A percentile compares a stretch with the other conserved stretches of the same genome.
These are phyloP conservation scores for Allantophomopsis cytisporea DNA, from an alignment of 2,329 filamentous ascomycete species.

Conservation along the genomic window DNA sequence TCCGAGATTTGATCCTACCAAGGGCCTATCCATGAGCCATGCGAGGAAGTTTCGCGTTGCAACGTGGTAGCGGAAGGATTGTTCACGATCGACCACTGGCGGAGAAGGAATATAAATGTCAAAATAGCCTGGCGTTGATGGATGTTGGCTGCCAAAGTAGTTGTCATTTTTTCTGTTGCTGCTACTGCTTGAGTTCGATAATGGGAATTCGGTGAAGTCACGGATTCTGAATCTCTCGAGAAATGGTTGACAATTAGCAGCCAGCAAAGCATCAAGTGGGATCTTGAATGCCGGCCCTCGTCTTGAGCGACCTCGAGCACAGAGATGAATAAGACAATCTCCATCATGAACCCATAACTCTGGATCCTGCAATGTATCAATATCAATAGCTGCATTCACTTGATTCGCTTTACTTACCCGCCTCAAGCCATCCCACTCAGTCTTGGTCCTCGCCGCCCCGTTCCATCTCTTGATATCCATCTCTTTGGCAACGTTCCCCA, in stretches of 20 bases:
- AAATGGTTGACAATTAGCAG: conserved; percentile 44
- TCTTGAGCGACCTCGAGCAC: conserved; percentile 48
- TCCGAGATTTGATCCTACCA: conserved; percentile 57
- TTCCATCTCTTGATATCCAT: conserved; percentile 21
- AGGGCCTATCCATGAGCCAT: conserved; percentile 48
- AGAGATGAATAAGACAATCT: conserved; percentile 58
- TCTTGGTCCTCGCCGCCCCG: conserved; percentile 16
- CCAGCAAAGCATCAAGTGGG: conserved; percentile 40
- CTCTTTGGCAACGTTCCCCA: conserved; percentile 3
- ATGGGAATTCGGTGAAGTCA: conserved; percentile 3
- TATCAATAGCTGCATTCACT: background rate
- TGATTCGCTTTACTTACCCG: conserved; percentile 20
- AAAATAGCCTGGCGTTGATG: conserved; percentile 8
- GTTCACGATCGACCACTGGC: conserved; percentile 31
- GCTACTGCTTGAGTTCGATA: conserved; percentile 4
- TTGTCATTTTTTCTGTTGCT: conserved; percentile 1
- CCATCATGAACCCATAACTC: conserved; percentile 57
- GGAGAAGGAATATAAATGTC: conserved; percentile 63
- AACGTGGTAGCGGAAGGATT: conserved; percentile 49
- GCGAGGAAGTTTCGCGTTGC: conserved; percentile 66
- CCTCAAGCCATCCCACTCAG: conserved; percentile 28
- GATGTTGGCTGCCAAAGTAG: conserved; percentile 6
- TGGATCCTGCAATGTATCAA: conserved; percentile 37
- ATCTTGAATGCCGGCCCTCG: conserved; percentile 56
- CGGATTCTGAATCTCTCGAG: conserved; percentile 34